Percentiles rank a stretch among this genome's conserved stretches.
Evolutionary conservation across 345 rosid genomes (phyloP).

Genomic region (Cardamine resedifolia): DNA sequence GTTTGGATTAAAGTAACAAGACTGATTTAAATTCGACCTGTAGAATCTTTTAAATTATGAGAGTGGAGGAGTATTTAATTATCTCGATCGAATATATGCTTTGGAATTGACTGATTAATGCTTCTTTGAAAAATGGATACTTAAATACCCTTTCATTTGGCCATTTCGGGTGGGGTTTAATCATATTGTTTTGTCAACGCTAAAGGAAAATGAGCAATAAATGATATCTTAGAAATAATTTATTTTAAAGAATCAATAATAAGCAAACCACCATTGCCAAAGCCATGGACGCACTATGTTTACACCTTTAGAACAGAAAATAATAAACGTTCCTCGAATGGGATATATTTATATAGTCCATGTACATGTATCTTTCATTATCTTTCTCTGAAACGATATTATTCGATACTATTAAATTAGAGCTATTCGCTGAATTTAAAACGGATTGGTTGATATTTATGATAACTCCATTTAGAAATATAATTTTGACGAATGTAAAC

Average conservation of each 20-base stretch:
- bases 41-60: background rate
- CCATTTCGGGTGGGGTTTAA: slow-evolving; percentile 16
- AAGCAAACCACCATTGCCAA: slow-evolving; percentile 15
- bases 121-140: background rate
- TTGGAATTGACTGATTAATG: slow-evolving; percentile 15
- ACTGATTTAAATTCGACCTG: slow-evolving; percentile 8
- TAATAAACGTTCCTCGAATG: background rate
- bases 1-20: slow-evolving; percentile 7
- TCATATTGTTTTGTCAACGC: slow-evolving; percentile 20
- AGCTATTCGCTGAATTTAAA: background rate
- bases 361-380: background rate
- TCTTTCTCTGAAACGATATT: background rate
- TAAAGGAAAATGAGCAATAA: slow-evolving; percentile 6
- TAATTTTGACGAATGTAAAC: background rate
- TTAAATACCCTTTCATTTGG: slow-evolving; percentile 8
- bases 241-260: background rate
- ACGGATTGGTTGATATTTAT: background rate
- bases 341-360: background rate
- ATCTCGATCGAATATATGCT: slow-evolving; percentile 8
- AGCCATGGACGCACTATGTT: slow-evolving; percentile 26
- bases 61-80: background rate
- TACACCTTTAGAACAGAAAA: slow-evolving; percentile 21
- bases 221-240: slow-evolving; percentile 10
- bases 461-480: background rate
- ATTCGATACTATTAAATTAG: background rate